Conservation (phyloP, 768 basidiomycete species). For the Pisolithus marmoratus region DNA sequence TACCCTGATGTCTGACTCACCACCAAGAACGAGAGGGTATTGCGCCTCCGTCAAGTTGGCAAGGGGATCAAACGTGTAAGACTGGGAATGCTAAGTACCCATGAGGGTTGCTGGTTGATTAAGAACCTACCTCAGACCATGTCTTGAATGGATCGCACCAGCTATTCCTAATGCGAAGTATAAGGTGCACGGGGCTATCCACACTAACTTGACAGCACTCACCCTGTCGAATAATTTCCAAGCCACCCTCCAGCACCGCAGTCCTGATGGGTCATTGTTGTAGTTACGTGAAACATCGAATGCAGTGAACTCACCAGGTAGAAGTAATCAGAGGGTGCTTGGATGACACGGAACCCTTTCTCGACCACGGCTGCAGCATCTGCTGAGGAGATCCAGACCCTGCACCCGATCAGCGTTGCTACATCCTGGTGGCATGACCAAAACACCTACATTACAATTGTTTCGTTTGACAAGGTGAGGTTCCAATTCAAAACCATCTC, state of each 20-base stretch:
- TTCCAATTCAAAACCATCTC: constrained; percentile 44
- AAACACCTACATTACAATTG: constrained; percentile 34
- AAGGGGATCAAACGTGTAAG: constrained; percentile 48
- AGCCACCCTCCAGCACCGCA: constrained; percentile 47
- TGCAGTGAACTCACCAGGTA: constrained; percentile 33
- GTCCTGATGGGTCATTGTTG: constrained; percentile 24
- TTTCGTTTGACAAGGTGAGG: constrained; percentile 36
- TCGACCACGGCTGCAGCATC: constrained; percentile 35
- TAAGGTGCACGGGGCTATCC: not conserved
- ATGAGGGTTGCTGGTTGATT: constrained; percentile 1
- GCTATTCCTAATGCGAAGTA: constrained; percentile 25
- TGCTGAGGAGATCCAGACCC: constrained; percentile 43
- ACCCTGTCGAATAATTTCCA: constrained; percentile 30
- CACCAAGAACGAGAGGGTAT: constrained; percentile 33
- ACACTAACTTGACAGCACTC: not conserved
- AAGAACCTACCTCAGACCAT: constrained; percentile 38
- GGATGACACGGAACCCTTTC: constrained; percentile 39
- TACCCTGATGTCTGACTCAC: constrained; percentile 13
- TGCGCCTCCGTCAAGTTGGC: constrained; percentile 34
- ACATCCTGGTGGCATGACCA: not conserved
- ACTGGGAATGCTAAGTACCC: constrained; percentile 26
- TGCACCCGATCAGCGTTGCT: constrained; percentile 4
- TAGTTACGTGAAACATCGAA: not conserved
- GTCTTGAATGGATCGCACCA: constrained; percentile 52
- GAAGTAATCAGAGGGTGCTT: constrained; percentile 47